Base-by-base conservation (phyloP, 2,329 filamentous ascomycete genomes). In the Sporothrix pallida region DNA sequence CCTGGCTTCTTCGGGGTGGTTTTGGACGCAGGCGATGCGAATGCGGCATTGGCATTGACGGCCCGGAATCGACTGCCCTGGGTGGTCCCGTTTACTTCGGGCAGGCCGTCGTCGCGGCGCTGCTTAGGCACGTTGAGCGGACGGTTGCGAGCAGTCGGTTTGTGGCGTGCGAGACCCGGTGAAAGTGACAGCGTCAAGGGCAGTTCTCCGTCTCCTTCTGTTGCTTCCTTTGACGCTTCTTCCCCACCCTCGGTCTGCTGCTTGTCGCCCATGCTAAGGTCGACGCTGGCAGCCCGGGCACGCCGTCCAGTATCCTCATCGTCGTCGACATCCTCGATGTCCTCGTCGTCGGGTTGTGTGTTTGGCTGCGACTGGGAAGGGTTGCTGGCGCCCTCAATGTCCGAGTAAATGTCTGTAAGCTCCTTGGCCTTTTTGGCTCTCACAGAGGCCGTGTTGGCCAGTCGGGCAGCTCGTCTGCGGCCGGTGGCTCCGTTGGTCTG, bases 231-330 rank as follows among this genome's bases (percentile, higher is more conserved):
- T 7, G 37, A 6, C 8, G 20, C 20, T 15, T 15, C 52, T 1
- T 54, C 6, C n/a, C 44, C 26, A 3, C n/a, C 5, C 26, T 65
- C 62, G 12, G 63, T 23, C 10, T 37, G 20, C 54, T 48, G 52
- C 23, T 20, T 37, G 17, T 72, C 62, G 73, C 46, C 73, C 73
- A 67, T 74, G 70, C 73, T 74, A 62, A 74, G 70, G 70, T 74
- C 73, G 73, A 74, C 73, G 44, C 73, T 74, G 0, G 48, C 62
- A 15, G 37, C 73, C 17, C 73, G 70, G 12, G 73, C 52, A n/a
- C 31, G 37, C n/a, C 67, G 50, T 23, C 50, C 23, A n/a, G 31
- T 58, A 12, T n/a, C 13, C 17, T 44, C 23, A 0, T 37, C 72
- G 4, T 62, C 56, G 54, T 63, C 54, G 54, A 4, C 63, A 5